Evolutionary conservation across 306 rosid species (phyloP).

Genomic region (Sindora glabra): DNA sequence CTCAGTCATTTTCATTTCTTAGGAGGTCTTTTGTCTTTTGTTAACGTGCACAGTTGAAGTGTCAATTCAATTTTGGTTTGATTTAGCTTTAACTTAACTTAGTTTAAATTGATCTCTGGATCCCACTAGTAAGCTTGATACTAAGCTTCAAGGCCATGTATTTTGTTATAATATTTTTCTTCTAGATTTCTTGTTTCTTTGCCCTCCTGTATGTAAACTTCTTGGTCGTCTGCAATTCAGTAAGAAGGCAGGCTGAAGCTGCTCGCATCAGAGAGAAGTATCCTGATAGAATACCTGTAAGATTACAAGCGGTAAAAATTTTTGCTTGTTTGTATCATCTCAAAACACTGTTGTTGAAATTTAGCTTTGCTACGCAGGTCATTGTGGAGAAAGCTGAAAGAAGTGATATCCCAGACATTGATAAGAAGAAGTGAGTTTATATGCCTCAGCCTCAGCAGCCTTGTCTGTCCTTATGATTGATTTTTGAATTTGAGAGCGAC

Average conservation of each 20-base stretch:
- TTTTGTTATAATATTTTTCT: not conserved
- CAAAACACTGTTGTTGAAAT: constrained; percentile 3
- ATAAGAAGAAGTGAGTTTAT: constrained; percentile 73
- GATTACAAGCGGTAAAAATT: constrained; percentile 7
- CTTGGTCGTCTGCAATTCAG: constrained; percentile 24
- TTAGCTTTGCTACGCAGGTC: constrained; percentile 40
- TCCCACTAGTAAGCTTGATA: not conserved
- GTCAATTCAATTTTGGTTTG: too few relatives aligned
- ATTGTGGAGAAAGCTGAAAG: constrained; percentile 91
- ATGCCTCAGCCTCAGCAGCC: not conserved
- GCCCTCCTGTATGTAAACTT: not conserved
- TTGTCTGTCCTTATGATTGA: not conserved
- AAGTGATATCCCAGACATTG: constrained; percentile 79
- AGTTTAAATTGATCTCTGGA: too few relatives aligned
- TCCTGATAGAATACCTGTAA: constrained; percentile 87
- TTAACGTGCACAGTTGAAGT: too few relatives aligned
- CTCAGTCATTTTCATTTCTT: too few relatives aligned
- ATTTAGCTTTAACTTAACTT: too few relatives aligned
- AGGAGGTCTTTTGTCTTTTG: too few relatives aligned
- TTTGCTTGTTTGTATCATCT: not conserved
- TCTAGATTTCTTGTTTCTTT: not conserved
- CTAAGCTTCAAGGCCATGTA: not conserved
- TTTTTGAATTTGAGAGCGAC: not conserved
- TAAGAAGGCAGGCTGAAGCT: constrained; percentile 67
- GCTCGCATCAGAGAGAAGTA: constrained; percentile 74